A percentile compares a stretch with the other conserved stretches of the same genome.
phyloP scores from a whole-genome alignment of 2,329 filamentous ascomycete species.

The Venturia effusa region DNA sequence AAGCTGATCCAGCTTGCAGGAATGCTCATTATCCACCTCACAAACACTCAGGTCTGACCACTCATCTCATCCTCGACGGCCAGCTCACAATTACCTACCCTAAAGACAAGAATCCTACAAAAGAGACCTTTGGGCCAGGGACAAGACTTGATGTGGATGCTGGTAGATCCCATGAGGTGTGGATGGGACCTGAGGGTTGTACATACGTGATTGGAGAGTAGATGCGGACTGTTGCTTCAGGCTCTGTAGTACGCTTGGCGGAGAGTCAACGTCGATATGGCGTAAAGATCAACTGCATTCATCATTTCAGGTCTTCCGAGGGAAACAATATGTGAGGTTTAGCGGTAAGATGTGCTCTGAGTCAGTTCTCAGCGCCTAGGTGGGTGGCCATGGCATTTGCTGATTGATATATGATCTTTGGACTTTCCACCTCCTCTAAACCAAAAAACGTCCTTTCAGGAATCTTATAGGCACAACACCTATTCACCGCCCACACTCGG shows the following conservation, averaged over 20 bases:
- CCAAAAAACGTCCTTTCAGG: too few relatives aligned
- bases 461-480: too few relatives aligned
- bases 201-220: conserved; percentile 54
- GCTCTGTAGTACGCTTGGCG: neutral
- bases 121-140: conserved; percentile 49
- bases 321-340: too few relatives aligned
- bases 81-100: conserved; percentile 58
- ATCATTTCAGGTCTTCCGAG: neutral
- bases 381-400: too few relatives aligned
- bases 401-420: too few relatives aligned
- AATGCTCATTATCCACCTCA: conserved; percentile 60
- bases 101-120: conserved; percentile 42
- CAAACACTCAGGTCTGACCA: conserved; percentile 52
- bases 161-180: conserved; percentile 55
- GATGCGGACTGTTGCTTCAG: neutral
- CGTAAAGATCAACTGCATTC: neutral
- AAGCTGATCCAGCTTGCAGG: conserved; percentile 28
- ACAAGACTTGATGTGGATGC: conserved; percentile 57
- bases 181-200: conserved; percentile 55
- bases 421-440: too few relatives aligned
- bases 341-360: too few relatives aligned
- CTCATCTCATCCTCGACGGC: conserved; percentile 57
- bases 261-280: neutral
- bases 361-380: too few relatives aligned
- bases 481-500: neutral